phyloP scores from a whole-genome alignment of 1,139 yeast genomes.

The Candida sp. region DNA sequence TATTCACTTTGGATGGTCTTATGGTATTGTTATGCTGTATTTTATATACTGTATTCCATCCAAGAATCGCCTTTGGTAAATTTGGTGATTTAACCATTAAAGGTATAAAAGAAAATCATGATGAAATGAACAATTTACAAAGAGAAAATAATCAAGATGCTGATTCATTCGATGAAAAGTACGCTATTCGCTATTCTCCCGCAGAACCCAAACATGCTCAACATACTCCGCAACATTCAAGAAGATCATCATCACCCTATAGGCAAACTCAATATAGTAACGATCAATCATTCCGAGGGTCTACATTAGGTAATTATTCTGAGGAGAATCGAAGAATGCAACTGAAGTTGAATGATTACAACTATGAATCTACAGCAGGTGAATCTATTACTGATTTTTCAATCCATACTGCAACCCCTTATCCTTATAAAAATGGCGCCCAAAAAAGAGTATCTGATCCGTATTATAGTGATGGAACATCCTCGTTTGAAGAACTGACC shows the following conservation, averaged over 20 bases:
- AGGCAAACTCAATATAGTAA: not conserved
- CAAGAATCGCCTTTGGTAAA: constrained; percentile 22
- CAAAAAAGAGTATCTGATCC: not conserved
- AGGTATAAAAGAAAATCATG: constrained; percentile 4
- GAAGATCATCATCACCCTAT: not conserved
- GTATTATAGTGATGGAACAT: not conserved
- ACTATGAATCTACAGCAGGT: not conserved
- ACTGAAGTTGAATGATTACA: not conserved
- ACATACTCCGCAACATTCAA: not conserved
- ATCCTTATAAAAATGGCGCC: not conserved
- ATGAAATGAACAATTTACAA: not conserved
- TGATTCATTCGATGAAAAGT: not conserved
- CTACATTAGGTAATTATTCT: not conserved
- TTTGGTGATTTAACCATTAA: constrained; percentile 11
- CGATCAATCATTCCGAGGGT: not conserved
- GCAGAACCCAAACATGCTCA: not conserved
- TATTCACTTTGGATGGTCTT: constrained; percentile 26
- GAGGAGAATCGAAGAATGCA: not conserved
- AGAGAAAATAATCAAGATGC: not conserved
- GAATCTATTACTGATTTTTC: constrained; percentile 1
- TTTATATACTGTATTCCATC: constrained; percentile 22
- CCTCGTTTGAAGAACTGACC: not conserved
- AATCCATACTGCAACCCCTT: constrained; percentile 1
- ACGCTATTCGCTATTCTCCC: not conserved
- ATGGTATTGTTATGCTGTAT: constrained; percentile 18